Evolutionary conservation across 179 eudicot genomes (phyloP).

Genomic region (Patellifolia procumbens): DNA sequence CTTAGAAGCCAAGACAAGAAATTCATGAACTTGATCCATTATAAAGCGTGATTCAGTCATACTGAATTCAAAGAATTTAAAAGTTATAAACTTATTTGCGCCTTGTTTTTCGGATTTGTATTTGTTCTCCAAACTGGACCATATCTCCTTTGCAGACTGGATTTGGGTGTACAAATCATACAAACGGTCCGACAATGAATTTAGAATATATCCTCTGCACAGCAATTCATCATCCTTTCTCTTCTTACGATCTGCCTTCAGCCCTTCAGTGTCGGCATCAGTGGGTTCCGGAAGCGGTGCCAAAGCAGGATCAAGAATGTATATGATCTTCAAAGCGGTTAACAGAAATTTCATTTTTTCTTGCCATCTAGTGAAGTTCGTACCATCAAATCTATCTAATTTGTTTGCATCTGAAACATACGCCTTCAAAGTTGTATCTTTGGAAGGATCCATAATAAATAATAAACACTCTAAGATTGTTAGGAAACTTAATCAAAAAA

Average conservation of each 20-base stretch:
- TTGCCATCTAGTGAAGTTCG: constrained; percentile 19
- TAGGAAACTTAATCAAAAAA: neutral
- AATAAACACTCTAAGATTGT: constrained; percentile 5
- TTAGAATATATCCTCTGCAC: constrained; percentile 19
- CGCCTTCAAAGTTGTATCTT: neutral
- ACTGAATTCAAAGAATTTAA: constrained; percentile 7
- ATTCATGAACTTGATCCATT: no score
- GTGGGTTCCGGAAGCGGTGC: neutral
- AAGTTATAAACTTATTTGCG: constrained; percentile 18
- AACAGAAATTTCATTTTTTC: constrained; percentile 20
- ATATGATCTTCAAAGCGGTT: constrained; percentile 1
- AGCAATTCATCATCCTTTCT: neutral
- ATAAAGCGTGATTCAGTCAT: neutral
- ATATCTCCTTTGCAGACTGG: constrained; percentile 2
- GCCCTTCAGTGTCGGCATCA: neutral
- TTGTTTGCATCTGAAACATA: constrained; percentile 6
- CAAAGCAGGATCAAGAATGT: constrained; percentile 1
- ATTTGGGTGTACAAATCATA: constrained; percentile 8
- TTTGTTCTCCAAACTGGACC: constrained; percentile 12
- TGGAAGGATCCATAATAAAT: neutral
- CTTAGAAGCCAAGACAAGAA: no score
- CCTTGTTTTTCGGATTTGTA: constrained; percentile 17
- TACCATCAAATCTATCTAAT: constrained; percentile 4
- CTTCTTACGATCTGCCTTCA: neutral
- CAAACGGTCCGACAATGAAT: neutral